These are phyloP conservation scores for Ceratocystis variospora DNA, from an alignment of 2,329 filamentous ascomycete species.

Conservation along the genomic window DNA sequence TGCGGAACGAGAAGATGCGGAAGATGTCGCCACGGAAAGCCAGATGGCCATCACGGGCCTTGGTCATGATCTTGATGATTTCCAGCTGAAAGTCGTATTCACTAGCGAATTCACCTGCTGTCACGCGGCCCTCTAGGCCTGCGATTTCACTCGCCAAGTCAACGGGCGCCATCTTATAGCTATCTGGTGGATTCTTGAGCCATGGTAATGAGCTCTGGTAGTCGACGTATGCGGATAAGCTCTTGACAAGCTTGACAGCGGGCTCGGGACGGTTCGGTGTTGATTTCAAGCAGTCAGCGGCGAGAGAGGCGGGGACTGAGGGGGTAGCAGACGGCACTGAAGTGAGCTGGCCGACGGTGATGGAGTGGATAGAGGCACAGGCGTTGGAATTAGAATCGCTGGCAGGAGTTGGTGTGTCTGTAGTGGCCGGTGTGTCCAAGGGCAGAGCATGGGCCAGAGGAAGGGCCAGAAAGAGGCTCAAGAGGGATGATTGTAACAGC, in stretches of 20 bases:
- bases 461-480: background rate
- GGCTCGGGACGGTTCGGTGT: conserved; percentile 29
- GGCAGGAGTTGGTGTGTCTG: background rate
- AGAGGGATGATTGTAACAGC: background rate
- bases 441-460: background rate
- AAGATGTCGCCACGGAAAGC: conserved; percentile 41
- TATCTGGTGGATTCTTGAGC: conserved; percentile 37
- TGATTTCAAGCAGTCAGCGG: conserved; percentile 28
- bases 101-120: conserved; percentile 32
- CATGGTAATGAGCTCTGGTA: conserved; percentile 37
- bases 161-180: conserved; percentile 35
- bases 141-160: conserved; percentile 36
- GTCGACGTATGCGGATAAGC: conserved; percentile 31
- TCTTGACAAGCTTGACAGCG: conserved; percentile 28
- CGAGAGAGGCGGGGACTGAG: conserved; percentile 28
- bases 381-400: background rate
- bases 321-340: conserved; percentile 21
- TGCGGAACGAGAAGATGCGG: conserved; percentile 36
- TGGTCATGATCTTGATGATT: conserved; percentile 36
- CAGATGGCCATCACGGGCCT: conserved; percentile 53
- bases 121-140: conserved; percentile 32
- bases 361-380: conserved; percentile 9
- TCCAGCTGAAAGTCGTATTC: conserved; percentile 43
- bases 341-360: background rate
- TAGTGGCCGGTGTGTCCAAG: background rate